phyloP scores from a whole-genome alignment of 176 grass and related monocot species.

The Aegilops tauschii region DNA sequence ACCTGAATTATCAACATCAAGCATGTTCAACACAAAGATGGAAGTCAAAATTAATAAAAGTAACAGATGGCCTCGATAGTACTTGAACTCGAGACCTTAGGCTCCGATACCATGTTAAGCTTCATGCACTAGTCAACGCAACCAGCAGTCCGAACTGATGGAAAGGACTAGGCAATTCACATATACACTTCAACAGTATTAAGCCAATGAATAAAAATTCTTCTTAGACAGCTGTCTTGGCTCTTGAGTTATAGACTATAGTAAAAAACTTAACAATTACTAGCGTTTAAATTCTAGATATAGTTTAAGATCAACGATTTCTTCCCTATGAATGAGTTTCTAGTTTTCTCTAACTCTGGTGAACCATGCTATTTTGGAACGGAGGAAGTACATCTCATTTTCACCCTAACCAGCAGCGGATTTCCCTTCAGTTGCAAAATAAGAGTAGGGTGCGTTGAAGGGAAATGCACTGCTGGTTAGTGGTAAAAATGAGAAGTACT shows the following conservation, averaged over 20 bases:
- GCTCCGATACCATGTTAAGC: background rate
- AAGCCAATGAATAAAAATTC: background rate
- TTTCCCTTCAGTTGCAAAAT: background rate
- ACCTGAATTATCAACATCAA: conserved; percentile 57
- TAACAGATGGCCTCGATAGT: background rate
- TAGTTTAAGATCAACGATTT: background rate
- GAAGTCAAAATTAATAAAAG: conserved; percentile 23
- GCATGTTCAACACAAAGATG: conserved; percentile 7
- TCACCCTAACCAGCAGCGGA: background rate
- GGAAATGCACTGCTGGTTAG: background rate
- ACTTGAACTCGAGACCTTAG: no score
- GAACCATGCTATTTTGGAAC: background rate
- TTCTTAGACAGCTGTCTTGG: background rate
- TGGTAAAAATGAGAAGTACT: background rate
- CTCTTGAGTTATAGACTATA: background rate
- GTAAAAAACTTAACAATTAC: background rate
- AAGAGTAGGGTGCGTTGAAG: background rate
- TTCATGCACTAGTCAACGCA: no score
- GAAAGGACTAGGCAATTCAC: no score
- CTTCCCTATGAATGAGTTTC: background rate
- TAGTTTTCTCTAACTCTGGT: background rate
- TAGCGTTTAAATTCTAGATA: background rate
- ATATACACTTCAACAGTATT: no score
- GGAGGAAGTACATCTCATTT: background rate
- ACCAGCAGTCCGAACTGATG: no score